Evolutionary conservation across 1,139 yeast genomes (phyloP), one percentile per base, ranked within the genome.

Genomic region (Kluyveromyces sp.): DNA sequence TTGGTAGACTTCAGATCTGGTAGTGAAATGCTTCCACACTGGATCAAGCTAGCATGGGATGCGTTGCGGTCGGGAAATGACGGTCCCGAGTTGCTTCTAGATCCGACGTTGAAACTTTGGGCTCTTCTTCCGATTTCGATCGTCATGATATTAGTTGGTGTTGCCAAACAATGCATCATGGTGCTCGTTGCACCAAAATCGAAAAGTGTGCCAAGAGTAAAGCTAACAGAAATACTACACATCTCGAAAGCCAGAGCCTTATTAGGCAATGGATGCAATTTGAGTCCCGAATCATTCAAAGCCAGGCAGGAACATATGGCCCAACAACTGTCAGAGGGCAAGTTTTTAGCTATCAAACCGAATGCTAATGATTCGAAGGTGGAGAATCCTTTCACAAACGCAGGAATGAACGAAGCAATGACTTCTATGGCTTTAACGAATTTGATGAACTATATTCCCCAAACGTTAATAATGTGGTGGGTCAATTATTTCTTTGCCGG

Each of bases 391-490:
- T 70, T 87, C 46, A 66, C 78, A 1, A 95, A 87, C 56, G 82
- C 94, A 1, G 70, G 73, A 39, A 72, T 80, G 20, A 75, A 82
- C 54, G 96, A 88, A 44, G 78, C 81, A n/a, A 67, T 88, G 70
- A 74, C 83, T 75, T 74, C 73, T 44, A 82, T 86, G 82, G 77
- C 89, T 46, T 86, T 86, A 60, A 81, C 83, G 3, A 89, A 87
- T 57, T 69, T 87, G 55, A 79, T 89, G 62, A 85, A 80, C 64
- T 86, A 82, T 60, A 77, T 88, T 16, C 96, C 97, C 1, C 97
- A 92, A 65, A 87, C 96, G 0, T 63, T 88, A 39, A 83, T 89
- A 54, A 89, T 92, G 96, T 89, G 89, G 53, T 92, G 96, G 96
- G 92, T 89, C 52, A 87, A 87, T 61, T 86, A 81, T 55, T 87